Evolutionary conservation across 163 green algal genomes (phyloP).

Genomic region (Coccomyxa subellipsoidea): DNA sequence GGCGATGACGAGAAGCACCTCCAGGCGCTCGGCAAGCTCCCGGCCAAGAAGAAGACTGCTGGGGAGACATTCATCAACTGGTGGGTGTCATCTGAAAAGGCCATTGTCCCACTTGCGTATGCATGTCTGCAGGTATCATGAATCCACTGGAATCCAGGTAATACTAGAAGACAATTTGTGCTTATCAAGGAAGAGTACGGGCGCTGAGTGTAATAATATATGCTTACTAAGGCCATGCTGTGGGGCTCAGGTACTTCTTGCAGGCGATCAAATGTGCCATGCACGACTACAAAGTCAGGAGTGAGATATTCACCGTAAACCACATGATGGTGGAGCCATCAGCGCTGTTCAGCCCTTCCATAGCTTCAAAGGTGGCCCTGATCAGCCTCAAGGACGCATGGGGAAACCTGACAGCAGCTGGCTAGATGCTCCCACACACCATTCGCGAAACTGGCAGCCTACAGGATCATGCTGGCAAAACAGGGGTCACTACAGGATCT

Average conservation of each 20-base stretch:
- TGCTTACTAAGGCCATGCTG: background rate
- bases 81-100: background rate
- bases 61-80: background rate
- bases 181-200: too few species aligned
- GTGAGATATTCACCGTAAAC: background rate
- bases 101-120: background rate
- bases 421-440: too few species aligned
- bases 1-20: conserved; percentile 12
- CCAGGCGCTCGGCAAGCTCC: background rate
- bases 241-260: conserved; percentile 1
- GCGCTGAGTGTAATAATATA: too few species aligned
- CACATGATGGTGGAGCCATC: background rate
- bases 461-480: too few species aligned
- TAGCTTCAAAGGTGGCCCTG: conserved; percentile 2
- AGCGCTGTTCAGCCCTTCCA: background rate
- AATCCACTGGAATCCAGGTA: too few species aligned
- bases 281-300: background rate
- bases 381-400: background rate
- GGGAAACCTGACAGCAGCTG: background rate
- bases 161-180: too few species aligned
- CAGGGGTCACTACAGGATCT: too few species aligned
- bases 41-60: background rate
- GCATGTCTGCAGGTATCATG: background rate
- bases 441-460: too few species aligned
- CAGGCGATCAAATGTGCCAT: background rate